Conservation (phyloP, 106 monocot genomes). For the Narthecium ossifragum region DNA sequence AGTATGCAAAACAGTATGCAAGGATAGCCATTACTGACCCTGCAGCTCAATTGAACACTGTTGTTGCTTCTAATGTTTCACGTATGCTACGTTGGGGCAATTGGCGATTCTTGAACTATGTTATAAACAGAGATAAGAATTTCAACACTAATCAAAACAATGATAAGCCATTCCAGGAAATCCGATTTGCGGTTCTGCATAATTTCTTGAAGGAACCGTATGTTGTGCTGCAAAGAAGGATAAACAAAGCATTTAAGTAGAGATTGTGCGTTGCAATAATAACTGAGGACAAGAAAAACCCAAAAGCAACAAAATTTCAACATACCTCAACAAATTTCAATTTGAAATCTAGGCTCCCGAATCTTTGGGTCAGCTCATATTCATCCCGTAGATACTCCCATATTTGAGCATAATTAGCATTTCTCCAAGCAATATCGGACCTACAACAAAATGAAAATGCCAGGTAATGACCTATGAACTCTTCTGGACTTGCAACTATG, state of each 20-base stretch:
- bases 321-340: constrained; percentile 96
- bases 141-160: constrained; percentile 85
- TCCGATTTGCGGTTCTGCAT: constrained; percentile 85
- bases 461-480: background rate
- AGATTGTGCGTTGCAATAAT: background rate
- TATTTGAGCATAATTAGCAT: constrained; percentile 97
- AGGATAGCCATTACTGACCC: too few species aligned
- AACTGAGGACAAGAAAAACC: background rate
- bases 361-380: constrained; percentile 90
- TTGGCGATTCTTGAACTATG: constrained; percentile 37
- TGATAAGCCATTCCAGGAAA: constrained; percentile 93
- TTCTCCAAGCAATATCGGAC: constrained; percentile 98
- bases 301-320: too few species aligned
- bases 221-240: constrained; percentile 72
- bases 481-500: too few species aligned
- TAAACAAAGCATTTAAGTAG: background rate
- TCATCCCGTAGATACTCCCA: constrained; percentile 98
- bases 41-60: too few species aligned
- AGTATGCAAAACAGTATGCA: too few species aligned
- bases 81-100: constrained; percentile 14
- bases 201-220: constrained; percentile 91
- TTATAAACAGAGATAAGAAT: constrained; percentile 85
- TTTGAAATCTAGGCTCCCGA: constrained; percentile 96
- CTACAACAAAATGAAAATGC: constrained; percentile 20
- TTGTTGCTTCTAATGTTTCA: background rate